Evolutionary conservation across 108 stramenopile genomes (phyloP).

Genomic region (Seminavis robusta): DNA sequence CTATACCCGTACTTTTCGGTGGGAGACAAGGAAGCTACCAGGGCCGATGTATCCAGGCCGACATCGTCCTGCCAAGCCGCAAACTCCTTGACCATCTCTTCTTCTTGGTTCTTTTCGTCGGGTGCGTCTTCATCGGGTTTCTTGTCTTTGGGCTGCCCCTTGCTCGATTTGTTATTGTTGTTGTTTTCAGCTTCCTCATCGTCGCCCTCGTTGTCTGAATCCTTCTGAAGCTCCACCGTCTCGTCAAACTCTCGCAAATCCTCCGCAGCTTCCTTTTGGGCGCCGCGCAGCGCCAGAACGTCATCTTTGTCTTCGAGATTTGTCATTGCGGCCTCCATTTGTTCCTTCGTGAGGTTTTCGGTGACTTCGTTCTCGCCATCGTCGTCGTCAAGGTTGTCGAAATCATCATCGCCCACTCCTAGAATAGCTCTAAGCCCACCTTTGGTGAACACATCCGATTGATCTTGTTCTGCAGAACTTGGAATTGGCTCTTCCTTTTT

Average conservation of each 20-base stretch:
- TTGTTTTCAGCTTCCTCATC: conserved; percentile 18
- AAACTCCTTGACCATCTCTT: conserved; percentile 87
- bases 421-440: conserved; percentile 66
- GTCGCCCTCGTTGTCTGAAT: conserved; percentile 41
- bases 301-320: conserved; percentile 92
- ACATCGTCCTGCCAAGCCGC: conserved; percentile 87
- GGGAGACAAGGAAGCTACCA: conserved; percentile 76
- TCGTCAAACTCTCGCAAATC: conserved; percentile 88
- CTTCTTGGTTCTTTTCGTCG: conserved; percentile 37
- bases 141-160: conserved; percentile 5
- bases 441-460: conserved; percentile 64
- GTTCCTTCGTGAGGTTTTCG: conserved; percentile 62
- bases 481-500: conserved; percentile 3
- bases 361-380: conserved; percentile 1
- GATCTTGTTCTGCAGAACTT: conserved; percentile 17
- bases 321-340: conserved; percentile 88
- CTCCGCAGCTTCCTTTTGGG: conserved; percentile 74
- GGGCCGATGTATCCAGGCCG: conserved; percentile 70
- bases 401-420: conserved; percentile 39
- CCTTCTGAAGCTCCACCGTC: conserved; percentile 52
- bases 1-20: conserved; percentile 66
- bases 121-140: conserved; percentile 1
- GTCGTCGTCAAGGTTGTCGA: conserved; percentile 17
- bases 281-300: conserved; percentile 71
- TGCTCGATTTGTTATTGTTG: conserved; percentile 10